Evolutionary conservation across 306 rosid species (phyloP).

Genomic region (Coriaria nepalensis): DNA sequence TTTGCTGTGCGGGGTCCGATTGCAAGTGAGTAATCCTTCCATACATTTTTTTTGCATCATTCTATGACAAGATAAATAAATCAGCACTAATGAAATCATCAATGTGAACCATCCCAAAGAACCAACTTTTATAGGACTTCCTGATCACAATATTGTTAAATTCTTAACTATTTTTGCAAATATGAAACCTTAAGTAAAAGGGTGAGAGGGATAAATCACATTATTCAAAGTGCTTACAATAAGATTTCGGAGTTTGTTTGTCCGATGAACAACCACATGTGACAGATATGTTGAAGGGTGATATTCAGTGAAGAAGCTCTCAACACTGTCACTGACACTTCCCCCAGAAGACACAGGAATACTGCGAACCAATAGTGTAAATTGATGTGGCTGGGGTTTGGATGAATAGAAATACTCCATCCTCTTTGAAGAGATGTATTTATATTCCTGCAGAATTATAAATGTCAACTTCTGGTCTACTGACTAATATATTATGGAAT

Average conservation of each 20-base stretch:
- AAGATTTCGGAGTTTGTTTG: slow-evolving; percentile 47
- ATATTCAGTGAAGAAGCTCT: slow-evolving; percentile 52
- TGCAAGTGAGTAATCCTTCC: slow-evolving; percentile 32
- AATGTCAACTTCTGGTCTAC: slow-evolving; percentile 10
- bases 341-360: slow-evolving; percentile 40
- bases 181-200: slow-evolving; percentile 9
- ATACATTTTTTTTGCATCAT: slow-evolving; percentile 39
- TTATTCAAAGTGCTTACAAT: slow-evolving; percentile 34
- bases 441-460: slow-evolving; percentile 56
- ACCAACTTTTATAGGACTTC: slow-evolving; percentile 12
- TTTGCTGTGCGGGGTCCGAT: slow-evolving; percentile 29
- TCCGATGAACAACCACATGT: slow-evolving; percentile 51
- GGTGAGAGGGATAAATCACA: slow-evolving; percentile 3
- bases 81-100: background rate
- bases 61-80: slow-evolving; percentile 28
- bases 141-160: too few species aligned
- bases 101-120: slow-evolving; percentile 6
- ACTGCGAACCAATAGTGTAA: slow-evolving; percentile 68
- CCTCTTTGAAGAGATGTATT: slow-evolving; percentile 56
- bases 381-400: slow-evolving; percentile 82
- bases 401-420: slow-evolving; percentile 62
- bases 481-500: background rate
- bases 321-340: slow-evolving; percentile 50
- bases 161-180: slow-evolving; percentile 3
- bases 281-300: slow-evolving; percentile 74